These are phyloP conservation scores for Kurtzmaniella quercitrusa DNA, from an alignment of 1,139 yeast genomes.

Conservation along the genomic window DNA sequence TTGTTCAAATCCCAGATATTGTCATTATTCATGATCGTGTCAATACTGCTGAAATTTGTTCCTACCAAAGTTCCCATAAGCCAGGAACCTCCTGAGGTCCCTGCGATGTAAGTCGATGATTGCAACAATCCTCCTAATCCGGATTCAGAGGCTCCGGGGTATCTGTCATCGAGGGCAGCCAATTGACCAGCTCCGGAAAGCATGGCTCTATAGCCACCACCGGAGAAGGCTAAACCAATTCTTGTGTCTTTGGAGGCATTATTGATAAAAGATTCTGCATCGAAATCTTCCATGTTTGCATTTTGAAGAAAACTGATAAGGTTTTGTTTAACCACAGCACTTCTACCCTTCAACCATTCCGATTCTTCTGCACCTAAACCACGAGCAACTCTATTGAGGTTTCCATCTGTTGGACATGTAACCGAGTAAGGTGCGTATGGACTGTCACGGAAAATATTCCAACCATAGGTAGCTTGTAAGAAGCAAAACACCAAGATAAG, in stretches of 20 bases:
- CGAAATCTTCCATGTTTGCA: conserved; percentile 64
- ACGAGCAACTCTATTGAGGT: conserved; percentile 33
- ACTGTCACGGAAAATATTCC: background rate
- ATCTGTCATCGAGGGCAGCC: conserved; percentile 34
- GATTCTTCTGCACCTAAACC: conserved; percentile 35
- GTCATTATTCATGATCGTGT: conserved; percentile 46
- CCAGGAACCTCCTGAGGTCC: conserved; percentile 89
- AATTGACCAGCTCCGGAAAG: conserved; percentile 43
- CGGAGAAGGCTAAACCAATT: conserved; percentile 42
- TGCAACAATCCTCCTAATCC: conserved; percentile 82
- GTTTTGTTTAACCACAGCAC: conserved; percentile 50
- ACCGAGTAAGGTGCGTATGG: conserved; percentile 39
- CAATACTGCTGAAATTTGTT: conserved; percentile 77
- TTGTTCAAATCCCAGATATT: conserved; percentile 69
- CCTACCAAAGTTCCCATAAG: conserved; percentile 70
- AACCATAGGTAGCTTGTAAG: background rate
- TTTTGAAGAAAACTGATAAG: conserved; percentile 55
- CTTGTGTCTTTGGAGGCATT: conserved; percentile 29
- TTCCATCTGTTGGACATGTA: conserved; percentile 33
- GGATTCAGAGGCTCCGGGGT: conserved; percentile 22
- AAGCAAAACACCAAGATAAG: background rate
- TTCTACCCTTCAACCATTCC: conserved; percentile 50
- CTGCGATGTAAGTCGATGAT: conserved; percentile 68
- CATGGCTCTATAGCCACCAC: conserved; percentile 49
- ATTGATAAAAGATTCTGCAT: conserved; percentile 49